Percentiles rank a stretch among this genome's conserved stretches.
Evolutionary conservation across 1,284 basidiomycete species (phyloP).

Genomic region (Malassezia sympodialis): DNA sequence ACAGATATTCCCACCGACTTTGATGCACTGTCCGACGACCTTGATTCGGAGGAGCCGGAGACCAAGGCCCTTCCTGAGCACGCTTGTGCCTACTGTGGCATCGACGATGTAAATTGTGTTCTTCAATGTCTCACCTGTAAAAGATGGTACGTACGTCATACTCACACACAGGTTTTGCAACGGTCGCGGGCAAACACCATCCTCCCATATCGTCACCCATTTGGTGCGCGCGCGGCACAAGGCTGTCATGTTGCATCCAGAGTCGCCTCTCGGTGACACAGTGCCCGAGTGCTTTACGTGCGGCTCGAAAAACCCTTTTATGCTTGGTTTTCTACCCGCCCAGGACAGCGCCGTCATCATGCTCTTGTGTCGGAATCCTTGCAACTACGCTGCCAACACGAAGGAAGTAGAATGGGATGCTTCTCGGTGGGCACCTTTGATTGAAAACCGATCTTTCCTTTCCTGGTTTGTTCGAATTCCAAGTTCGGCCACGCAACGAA

Average conservation of each 20-base stretch:
- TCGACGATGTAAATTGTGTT: slow-evolving; percentile 90
- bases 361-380: slow-evolving; percentile 96
- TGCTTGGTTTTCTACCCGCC: slow-evolving; percentile 97
- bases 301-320: slow-evolving; percentile 98
- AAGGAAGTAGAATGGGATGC: slow-evolving; percentile 99
- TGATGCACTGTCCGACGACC: slow-evolving; percentile 53
- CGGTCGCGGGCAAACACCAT: slow-evolving; percentile 93
- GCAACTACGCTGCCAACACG: slow-evolving; percentile 73
- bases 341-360: slow-evolving; percentile 99
- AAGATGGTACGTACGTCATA: slow-evolving; percentile 55
- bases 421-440: slow-evolving; percentile 91
- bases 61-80: slow-evolving; percentile 53
- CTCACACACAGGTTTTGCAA: slow-evolving; percentile 74
- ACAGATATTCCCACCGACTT: slow-evolving; percentile 47
- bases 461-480: slow-evolving; percentile 98
- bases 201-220: slow-evolving; percentile 91
- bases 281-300: slow-evolving; percentile 93
- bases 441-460: slow-evolving; percentile 93
- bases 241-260: slow-evolving; percentile 90
- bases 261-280: slow-evolving; percentile 89
- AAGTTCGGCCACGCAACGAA: slow-evolving; percentile 82
- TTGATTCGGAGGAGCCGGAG: slow-evolving; percentile 54
- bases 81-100: slow-evolving; percentile 69
- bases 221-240: slow-evolving; percentile 98
- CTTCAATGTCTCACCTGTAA: slow-evolving; percentile 91